Conservation (phyloP, 192 early-diverging fungal species). For the Coemansia interrupta region DNA sequence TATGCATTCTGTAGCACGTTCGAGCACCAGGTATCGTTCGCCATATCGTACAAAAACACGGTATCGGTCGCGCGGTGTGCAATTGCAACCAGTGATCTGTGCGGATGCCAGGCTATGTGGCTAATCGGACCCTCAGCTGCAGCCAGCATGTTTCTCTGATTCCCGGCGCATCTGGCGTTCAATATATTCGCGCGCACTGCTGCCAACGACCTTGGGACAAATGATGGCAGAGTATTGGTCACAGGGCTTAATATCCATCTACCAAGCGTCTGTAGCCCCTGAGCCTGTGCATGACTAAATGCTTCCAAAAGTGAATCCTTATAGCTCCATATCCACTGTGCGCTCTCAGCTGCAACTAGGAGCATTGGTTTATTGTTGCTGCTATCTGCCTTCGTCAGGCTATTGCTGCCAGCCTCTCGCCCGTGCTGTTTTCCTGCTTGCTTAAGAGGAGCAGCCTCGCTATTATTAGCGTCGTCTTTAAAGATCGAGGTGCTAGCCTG, state of each 20-base stretch:
- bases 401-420: neutral
- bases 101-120: conserved; percentile 74
- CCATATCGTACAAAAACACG: conserved; percentile 68
- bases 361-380: too few relatives aligned
- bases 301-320: conserved; percentile 28
- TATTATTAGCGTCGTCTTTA: neutral
- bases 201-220: conserved; percentile 20
- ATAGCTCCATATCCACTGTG: conserved; percentile 41
- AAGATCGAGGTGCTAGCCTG: neutral
- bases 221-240: neutral
- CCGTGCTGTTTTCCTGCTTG: neutral
- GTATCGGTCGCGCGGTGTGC: conserved; percentile 61
- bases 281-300: conserved; percentile 4
- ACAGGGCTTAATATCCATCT: conserved; percentile 37
- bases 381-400: too few relatives aligned
- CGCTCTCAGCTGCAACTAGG: conserved; percentile 3
- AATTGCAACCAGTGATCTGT: conserved; percentile 65
- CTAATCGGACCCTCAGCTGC: conserved; percentile 49
- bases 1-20: conserved; percentile 41
- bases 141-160: conserved; percentile 30
- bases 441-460: conserved; percentile 9
- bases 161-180: conserved; percentile 23
- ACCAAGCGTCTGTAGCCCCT: conserved; percentile 17
- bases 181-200: conserved; percentile 24
- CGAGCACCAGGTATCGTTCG: conserved; percentile 52